These are phyloP conservation scores for Podosphaera leucotricha DNA, from an alignment of 2,329 filamentous ascomycete genomes.

Conservation along the genomic window DNA sequence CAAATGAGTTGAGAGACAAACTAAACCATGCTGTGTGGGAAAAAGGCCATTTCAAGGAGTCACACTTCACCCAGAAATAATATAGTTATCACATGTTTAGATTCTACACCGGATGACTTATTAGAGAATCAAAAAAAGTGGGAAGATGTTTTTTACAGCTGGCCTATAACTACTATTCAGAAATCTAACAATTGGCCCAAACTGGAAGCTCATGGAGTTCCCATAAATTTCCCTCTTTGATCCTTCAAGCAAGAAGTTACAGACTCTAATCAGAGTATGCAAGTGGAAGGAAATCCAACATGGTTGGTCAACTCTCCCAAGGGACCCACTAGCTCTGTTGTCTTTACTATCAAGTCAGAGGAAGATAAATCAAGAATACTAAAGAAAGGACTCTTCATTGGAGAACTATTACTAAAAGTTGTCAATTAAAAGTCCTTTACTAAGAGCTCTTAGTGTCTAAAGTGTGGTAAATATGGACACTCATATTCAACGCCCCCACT, in stretches of 20 bases:
- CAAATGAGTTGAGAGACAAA: no score
- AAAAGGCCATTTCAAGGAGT: no score
- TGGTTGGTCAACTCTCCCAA: background rate
- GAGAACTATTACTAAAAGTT: background rate
- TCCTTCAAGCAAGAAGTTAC: background rate
- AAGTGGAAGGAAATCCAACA: background rate
- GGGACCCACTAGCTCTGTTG: background rate
- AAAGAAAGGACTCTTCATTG: background rate
- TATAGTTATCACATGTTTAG: background rate
- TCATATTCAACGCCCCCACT: no score
- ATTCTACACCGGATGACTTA: background rate
- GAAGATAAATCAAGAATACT: background rate
- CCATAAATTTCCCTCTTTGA: background rate
- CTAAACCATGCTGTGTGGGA: no score
- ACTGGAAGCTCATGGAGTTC: background rate
- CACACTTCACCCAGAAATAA: background rate
- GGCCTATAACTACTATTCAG: background rate
- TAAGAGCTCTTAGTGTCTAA: background rate
- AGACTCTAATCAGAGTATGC: background rate
- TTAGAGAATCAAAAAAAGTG: background rate
- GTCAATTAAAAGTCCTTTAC: background rate
- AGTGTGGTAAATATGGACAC: no score
- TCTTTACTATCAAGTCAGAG: background rate
- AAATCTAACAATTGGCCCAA: background rate
- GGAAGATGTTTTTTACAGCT: background rate